Evolutionary conservation across 805 yeast genomes (phyloP).

Genomic region (Metschnikowia anglica): DNA sequence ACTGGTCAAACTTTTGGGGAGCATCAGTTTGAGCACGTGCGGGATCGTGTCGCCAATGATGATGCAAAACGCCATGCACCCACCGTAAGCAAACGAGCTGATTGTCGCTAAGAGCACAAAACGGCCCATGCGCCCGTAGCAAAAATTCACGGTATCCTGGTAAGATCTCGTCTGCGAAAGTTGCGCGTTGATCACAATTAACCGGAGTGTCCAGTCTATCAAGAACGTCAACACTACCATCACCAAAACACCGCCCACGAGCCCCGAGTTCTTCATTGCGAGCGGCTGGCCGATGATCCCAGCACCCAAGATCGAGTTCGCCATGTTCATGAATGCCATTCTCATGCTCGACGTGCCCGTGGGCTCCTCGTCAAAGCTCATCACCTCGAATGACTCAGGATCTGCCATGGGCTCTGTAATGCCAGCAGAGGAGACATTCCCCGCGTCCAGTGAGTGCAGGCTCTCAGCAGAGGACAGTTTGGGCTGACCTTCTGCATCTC

Average conservation of each 20-base stretch:
- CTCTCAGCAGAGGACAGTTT: neutral
- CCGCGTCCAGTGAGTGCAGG: neutral
- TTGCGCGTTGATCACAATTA: conserved; percentile 80
- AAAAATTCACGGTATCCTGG: conserved; percentile 78
- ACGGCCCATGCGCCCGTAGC: conserved; percentile 75
- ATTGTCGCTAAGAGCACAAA: conserved; percentile 68
- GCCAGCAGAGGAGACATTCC: no score
- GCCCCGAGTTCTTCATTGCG: conserved; percentile 79
- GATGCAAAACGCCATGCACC: conserved; percentile 89
- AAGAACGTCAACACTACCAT: conserved; percentile 60
- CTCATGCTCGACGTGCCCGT: conserved; percentile 48
- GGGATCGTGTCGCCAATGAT: conserved; percentile 96
- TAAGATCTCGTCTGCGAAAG: conserved; percentile 74
- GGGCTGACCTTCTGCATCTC: neutral
- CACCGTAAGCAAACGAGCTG: conserved; percentile 91
- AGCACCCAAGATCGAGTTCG: conserved; percentile 91
- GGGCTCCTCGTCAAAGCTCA: conserved; percentile 1
- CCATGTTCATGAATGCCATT: conserved; percentile 97
- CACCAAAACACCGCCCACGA: conserved; percentile 67
- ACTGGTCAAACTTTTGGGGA: conserved; percentile 45
- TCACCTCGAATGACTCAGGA: no score
- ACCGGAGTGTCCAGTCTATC: conserved; percentile 83
- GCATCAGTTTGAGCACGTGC: conserved; percentile 71
- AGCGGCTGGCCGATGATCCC: conserved; percentile 94
- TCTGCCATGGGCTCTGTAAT: no score